Percentiles rank a stretch among this genome's conserved stretches.
phyloP scores from a whole-genome alignment of 768 basidiomycete species.

The Hericium erinaceus region DNA sequence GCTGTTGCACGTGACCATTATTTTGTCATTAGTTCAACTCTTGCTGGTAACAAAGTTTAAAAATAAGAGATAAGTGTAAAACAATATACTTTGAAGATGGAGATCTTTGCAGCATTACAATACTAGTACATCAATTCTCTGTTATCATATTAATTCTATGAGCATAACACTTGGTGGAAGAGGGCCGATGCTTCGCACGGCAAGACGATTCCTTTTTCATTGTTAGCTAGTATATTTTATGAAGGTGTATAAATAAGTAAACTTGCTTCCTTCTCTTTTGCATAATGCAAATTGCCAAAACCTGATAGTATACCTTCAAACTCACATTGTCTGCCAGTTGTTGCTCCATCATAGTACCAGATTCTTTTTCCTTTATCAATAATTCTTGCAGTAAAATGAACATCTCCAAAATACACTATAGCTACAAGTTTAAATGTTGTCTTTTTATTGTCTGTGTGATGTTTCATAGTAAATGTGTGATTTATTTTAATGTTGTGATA shows the following conservation, averaged over 20 bases:
- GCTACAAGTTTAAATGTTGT: conserved; percentile 7
- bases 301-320: neutral
- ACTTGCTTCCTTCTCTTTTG: neutral
- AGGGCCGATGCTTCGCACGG: neutral
- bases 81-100: no score
- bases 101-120: no score
- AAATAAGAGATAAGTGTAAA: no score
- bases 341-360: conserved; percentile 20
- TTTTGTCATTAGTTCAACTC: no score
- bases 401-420: conserved; percentile 15
- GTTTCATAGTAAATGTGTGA: neutral
- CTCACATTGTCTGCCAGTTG: neutral
- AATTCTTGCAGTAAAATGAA: conserved; percentile 17
- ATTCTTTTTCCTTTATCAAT: conserved; percentile 11
- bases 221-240: neutral
- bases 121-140: no score
- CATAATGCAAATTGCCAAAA: neutral
- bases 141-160: no score
- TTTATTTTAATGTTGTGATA: neutral
- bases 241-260: neutral
- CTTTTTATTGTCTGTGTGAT: neutral
- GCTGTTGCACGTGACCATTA: no score
- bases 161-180: neutral
- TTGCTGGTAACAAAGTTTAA: no score
- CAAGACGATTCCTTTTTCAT: neutral